Evolutionary conservation across 495 filamentous ascomycete species (phyloP).

Genomic region (Hapsidospora chrysogenum): DNA sequence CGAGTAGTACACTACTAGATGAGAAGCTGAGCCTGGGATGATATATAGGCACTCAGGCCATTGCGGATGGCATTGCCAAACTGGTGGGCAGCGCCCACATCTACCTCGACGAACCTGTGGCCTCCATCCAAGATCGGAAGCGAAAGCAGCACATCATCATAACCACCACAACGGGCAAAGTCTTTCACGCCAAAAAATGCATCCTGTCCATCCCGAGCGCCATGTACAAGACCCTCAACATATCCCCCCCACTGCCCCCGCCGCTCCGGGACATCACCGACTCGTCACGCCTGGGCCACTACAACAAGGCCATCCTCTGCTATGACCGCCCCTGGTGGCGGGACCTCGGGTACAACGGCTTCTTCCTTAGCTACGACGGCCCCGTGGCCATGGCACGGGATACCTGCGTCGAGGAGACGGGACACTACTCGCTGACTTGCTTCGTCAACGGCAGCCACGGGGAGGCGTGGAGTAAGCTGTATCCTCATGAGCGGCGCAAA

Average conservation of each 20-base stretch:
- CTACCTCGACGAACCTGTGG: background rate
- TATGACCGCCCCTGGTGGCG: conserved; percentile 25
- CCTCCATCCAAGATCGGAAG: conserved; percentile 1
- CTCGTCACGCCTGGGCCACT: conserved; percentile 16
- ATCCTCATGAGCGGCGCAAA: conserved; percentile 1
- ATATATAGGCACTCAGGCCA: no score
- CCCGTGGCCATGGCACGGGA: conserved; percentile 24
- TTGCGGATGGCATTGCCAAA: no score
- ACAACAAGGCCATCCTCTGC: conserved; percentile 19
- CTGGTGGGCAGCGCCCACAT: conserved; percentile 1
- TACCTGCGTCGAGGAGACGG: conserved; percentile 14
- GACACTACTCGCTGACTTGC: conserved; percentile 22
- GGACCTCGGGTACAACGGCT: conserved; percentile 15
- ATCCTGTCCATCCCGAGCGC: conserved; percentile 19
- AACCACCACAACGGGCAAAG: conserved; percentile 7
- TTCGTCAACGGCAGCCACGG: conserved; percentile 14
- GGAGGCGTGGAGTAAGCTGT: conserved; percentile 12
- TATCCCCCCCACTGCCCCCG: conserved; percentile 4
- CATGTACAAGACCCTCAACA: conserved; percentile 15
- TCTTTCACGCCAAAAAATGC: conserved; percentile 16
- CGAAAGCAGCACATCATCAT: no score
- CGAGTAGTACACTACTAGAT: no score
- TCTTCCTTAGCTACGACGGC: conserved; percentile 12
- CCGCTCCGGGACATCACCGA: conserved; percentile 1
- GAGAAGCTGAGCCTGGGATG: no score